Evolutionary conservation across 2,329 filamentous ascomycete genomes (phyloP).

Genomic region (Alternaria triticina): DNA sequence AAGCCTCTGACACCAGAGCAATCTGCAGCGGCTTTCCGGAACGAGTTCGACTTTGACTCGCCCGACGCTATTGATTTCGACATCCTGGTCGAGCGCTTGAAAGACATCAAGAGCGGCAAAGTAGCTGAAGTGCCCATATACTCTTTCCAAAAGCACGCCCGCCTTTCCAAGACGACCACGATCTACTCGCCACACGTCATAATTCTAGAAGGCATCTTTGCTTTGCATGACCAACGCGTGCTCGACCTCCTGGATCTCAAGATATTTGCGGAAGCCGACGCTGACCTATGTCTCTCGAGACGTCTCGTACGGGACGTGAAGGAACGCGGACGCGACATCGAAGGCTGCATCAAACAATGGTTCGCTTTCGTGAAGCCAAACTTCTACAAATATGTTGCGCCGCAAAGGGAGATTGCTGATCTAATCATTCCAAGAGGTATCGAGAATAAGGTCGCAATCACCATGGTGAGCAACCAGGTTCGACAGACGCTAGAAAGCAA

Average conservation of each 20-base stretch:
- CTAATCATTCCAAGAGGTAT: conserved; percentile 95
- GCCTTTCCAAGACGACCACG: conserved; percentile 77
- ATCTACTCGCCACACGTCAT: conserved; percentile 97
- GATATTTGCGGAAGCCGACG: conserved; percentile 96
- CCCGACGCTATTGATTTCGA: conserved; percentile 97
- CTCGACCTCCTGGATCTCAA: conserved; percentile 90
- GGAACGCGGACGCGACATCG: conserved; percentile 87
- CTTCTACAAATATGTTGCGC: conserved; percentile 91
- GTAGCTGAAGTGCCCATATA: conserved; percentile 92
- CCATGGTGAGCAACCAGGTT: conserved; percentile 93
- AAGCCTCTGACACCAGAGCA: conserved; percentile 83
- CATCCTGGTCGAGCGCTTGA: conserved; percentile 76
- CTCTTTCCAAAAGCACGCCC: conserved; percentile 90
- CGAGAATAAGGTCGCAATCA: conserved; percentile 92
- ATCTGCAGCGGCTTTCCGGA: conserved; percentile 79
- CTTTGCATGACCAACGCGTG: conserved; percentile 85
- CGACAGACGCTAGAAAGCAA: conserved; percentile 86
- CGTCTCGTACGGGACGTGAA: conserved; percentile 79
- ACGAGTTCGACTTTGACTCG: conserved; percentile 95
- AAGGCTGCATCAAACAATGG: conserved; percentile 98
- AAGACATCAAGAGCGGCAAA: conserved; percentile 86
- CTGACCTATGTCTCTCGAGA: conserved; percentile 84
- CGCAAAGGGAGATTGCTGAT: conserved; percentile 89
- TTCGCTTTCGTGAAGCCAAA: conserved; percentile 96
- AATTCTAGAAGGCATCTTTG: conserved; percentile 94